Conservation (phyloP, 805 yeast species). For the Kodamaea kakaduensis region DNA sequence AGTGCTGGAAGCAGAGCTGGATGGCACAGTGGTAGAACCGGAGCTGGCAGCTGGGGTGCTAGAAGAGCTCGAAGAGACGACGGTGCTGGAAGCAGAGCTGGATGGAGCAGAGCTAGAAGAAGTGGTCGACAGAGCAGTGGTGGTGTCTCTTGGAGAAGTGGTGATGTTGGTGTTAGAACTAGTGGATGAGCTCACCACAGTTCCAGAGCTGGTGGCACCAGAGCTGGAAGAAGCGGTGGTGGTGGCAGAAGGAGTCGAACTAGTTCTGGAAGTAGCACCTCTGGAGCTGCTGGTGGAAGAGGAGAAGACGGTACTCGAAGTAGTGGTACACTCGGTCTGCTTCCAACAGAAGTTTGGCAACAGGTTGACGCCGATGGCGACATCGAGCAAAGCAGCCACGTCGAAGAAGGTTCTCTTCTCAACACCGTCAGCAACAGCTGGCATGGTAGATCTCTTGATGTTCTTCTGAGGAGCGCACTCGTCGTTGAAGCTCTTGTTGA, state of each 20-base stretch:
- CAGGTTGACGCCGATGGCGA: constrained; percentile 10
- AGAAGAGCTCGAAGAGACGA: constrained; percentile 2
- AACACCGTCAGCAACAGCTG: constrained; percentile 1
- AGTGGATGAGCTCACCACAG: background rate
- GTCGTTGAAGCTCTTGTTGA: constrained; percentile 9
- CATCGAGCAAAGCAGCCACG: constrained; percentile 7
- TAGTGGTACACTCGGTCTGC: constrained; percentile 8
- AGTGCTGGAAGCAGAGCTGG: constrained; percentile 1
- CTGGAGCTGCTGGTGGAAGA: constrained; percentile 1
- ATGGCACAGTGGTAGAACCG: constrained; percentile 1
- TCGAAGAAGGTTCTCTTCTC: constrained; percentile 9
- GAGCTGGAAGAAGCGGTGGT: background rate
- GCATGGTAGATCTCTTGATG: constrained; percentile 4
- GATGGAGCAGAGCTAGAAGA: constrained; percentile 5
- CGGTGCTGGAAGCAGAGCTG: constrained; percentile 4
- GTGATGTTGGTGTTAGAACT: too few species aligned
- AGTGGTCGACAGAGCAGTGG: constrained; percentile 5
- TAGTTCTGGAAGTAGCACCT: background rate
- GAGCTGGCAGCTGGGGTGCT: background rate
- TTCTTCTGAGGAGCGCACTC: constrained; percentile 5
- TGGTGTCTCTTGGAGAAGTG: too few species aligned
- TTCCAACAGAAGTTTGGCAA: constrained; percentile 19
- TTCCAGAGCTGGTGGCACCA: background rate
- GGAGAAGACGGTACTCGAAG: constrained; percentile 1
- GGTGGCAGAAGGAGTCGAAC: constrained; percentile 2